A percentile compares a stretch with the other conserved stretches of the same genome.
phyloP scores from a whole-genome alignment of 2,329 filamentous ascomycete genomes.

The Botrytis pseudocinerea region DNA sequence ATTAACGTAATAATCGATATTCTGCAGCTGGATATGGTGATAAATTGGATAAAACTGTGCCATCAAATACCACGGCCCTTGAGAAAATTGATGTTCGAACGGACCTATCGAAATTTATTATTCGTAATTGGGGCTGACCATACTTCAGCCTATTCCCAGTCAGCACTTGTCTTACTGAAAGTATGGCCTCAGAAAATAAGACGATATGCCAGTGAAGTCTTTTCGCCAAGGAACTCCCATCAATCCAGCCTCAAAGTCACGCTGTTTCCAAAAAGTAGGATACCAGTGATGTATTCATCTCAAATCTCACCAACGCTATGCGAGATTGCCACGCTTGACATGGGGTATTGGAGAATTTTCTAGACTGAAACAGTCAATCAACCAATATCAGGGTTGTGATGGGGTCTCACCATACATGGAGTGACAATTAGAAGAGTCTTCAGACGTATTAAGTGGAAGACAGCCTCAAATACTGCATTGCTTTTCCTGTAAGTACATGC shows the following conservation, averaged over 20 bases:
- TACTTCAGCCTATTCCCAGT: neutral
- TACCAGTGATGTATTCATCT: neutral
- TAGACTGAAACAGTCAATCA: neutral
- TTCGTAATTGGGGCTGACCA: neutral
- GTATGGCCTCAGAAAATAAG: neutral
- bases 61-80: neutral
- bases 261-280: neutral
- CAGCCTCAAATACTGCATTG: neutral
- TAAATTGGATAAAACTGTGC: neutral
- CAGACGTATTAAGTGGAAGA: neutral
- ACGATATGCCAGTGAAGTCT: neutral
- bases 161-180: neutral
- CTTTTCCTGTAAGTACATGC: neutral
- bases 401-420: neutral
- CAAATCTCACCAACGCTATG: neutral
- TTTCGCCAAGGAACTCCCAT: neutral
- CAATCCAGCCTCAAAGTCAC: neutral
- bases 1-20: neutral
- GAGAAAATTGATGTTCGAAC: neutral
- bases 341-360: neutral
- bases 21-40: neutral
- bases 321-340: neutral
- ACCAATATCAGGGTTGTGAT: neutral
- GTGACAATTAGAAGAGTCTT: neutral
- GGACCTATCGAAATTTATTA: neutral